Evolutionary conservation across 2,329 filamentous ascomycete genomes (phyloP), one percentile per base, ranked within the genome.

Genomic region (Albifimbria verrucaria): DNA sequence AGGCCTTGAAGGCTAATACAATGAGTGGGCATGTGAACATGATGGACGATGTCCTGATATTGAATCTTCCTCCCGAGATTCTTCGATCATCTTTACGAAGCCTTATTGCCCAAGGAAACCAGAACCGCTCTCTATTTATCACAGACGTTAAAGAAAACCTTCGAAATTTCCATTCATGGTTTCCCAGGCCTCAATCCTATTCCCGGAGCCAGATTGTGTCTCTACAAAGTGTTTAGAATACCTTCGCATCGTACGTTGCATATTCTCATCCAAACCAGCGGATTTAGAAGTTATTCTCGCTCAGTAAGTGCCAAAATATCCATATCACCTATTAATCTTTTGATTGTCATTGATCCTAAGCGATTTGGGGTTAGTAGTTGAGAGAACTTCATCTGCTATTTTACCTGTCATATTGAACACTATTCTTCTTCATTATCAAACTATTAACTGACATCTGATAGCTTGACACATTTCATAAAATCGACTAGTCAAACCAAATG

Each of bases 11-110:
- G n/a, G n/a, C n/a, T n/a, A n/a, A n/a, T n/a, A n/a, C n/a, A n/a
- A n/a, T 36, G 28, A 36, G 10, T 36, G 28, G 28, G n/a, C 10
- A 36, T 32, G 72, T 69, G 41, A 72, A 71, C 52, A 70, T 72
- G 68, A 72, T 72, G 71, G 68, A 73, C 60, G 68, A 72, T 62
- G 70, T 67, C 59, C 64, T 71, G n/a, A 70, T 73, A 53, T 68
- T 65, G 2, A 72, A 71, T 25, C 54, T 69, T 69, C 63, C 68
- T 9, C 59, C 65, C 12, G 60, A 63, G 18, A 58, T 64, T 25
- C 63, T 73, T 10, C 62, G 68, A 52, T 72, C 69, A 1, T 63
- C 67, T 3, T 57, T 72, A 18, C 60, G 70, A 41, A 49, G 59
- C 15, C 64, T 72, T 7, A 53, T 72, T 12, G 66, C 68, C 1